Conservation (phyloP, 768 basidiomycete genomes). For the Favolaschia claudopus region DNA sequence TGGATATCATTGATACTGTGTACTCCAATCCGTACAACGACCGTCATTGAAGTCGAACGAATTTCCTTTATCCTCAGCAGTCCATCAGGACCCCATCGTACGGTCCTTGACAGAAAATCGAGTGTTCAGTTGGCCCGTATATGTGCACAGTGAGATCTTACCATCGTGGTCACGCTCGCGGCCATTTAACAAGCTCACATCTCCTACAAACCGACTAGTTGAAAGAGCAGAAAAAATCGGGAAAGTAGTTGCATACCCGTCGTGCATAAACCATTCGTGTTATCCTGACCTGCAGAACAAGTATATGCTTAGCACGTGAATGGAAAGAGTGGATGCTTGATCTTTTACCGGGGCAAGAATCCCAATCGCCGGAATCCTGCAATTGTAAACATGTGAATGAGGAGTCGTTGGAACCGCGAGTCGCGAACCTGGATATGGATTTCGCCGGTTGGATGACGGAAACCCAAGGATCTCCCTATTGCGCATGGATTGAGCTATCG, state of each 20-base stretch:
- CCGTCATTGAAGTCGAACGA: not conserved
- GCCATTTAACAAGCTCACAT: too few relatives aligned
- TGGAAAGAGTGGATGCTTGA: not conserved
- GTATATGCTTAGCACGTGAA: slow-evolving; percentile 25
- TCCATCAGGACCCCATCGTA: slow-evolving; percentile 44
- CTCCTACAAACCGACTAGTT: too few relatives aligned
- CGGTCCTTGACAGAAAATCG: slow-evolving; percentile 25
- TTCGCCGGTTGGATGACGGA: slow-evolving; percentile 53
- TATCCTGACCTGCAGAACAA: slow-evolving; percentile 63
- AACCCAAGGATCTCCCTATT: slow-evolving; percentile 49
- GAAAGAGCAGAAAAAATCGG: slow-evolving; percentile 58
- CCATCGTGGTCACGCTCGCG: slow-evolving; percentile 56
- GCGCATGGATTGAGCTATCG: slow-evolving; percentile 28
- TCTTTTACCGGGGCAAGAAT: slow-evolving; percentile 59
- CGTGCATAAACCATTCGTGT: slow-evolving; percentile 56
- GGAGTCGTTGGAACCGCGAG: not conserved
- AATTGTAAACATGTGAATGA: not conserved
- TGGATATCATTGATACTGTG: too few relatives aligned
- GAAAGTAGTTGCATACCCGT: slow-evolving; percentile 63
- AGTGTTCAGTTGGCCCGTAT: not conserved
- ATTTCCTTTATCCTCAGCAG: slow-evolving; percentile 9
- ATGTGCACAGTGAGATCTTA: not conserved
- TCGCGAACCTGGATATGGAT: slow-evolving; percentile 41
- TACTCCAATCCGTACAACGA: too few relatives aligned
- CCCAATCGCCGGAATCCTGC: slow-evolving; percentile 52